Conservation (phyloP, 2,329 filamentous ascomycete species). For the Sclerotiophoma versabilis region DNA sequence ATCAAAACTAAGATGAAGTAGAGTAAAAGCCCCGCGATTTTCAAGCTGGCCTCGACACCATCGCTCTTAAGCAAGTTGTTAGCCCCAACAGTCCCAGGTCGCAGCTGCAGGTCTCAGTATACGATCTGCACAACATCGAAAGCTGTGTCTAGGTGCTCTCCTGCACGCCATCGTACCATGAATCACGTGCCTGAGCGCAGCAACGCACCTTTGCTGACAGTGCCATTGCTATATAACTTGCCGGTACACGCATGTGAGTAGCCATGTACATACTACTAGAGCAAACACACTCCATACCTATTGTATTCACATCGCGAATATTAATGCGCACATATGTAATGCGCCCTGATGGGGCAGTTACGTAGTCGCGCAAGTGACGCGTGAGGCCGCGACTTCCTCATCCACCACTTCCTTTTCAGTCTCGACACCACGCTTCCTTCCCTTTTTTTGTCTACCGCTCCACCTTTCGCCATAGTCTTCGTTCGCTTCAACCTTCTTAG, state of each 20-base stretch:
- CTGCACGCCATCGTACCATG: too few relatives aligned
- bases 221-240: too few relatives aligned
- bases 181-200: too few relatives aligned
- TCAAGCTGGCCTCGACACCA: too few relatives aligned
- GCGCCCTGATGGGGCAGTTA: not conserved
- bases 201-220: too few relatives aligned
- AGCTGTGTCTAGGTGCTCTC: too few relatives aligned
- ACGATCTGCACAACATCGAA: not conserved
- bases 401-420: constrained; percentile 27
- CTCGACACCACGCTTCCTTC: constrained; percentile 8
- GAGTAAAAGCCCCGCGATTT: not conserved
- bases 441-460: not conserved
- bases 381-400: constrained; percentile 29
- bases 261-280: too few relatives aligned
- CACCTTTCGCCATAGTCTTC: not conserved
- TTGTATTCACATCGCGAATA: not conserved
- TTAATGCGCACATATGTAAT: not conserved
- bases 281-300: too few relatives aligned
- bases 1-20: not conserved
- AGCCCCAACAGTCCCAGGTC: not conserved
- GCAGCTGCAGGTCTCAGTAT: not conserved
- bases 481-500: not conserved
- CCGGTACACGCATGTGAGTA: too few relatives aligned
- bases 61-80: not conserved
- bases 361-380: constrained; percentile 1